Base-by-base conservation (phyloP, 2,329 filamentous ascomycete genomes). In the Massarina eburnea region DNA sequence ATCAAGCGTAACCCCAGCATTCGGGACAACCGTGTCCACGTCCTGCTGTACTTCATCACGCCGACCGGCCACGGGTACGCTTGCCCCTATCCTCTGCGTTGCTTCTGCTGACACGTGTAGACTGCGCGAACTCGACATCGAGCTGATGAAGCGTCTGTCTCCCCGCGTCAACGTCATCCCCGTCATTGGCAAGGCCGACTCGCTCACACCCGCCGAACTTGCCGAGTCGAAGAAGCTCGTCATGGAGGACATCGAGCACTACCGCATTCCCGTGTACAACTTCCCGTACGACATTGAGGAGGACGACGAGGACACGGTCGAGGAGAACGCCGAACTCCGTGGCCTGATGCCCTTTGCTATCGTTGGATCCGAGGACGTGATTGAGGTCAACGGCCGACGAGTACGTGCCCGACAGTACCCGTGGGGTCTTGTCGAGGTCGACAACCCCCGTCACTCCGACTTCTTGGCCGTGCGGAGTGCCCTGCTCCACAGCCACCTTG, bases 1-100 rank as follows among this genome's bases (percentile, higher is more conserved):
- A 99, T 99, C 82, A 99, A 99, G 89, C 94, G 94, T 91, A 99
- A 99, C 80, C 94, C 94, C 63, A 86, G 94, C 68, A 99, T 99
- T 87, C 87, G 94, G 70, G 94, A 99, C 78, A 97, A 99, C 79
- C 89, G 94, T 78, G 90, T 99, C 39, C 94, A 99, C 71, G 94
- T 91, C 60, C 85, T 99, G 72, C 86, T 99, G 66, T 99, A 99
- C 82, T 99, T 99, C 75, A 97, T 99, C 80, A 95, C 94, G 57
- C 94, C 94, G 38, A 99, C 94, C 52, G 94, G 94, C 66, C 91
- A 96, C 73, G 91, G 88, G 88, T 91, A 80, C 67, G 83, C 72
- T 33, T 17, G 14, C 30, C 29, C 21, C 18, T 26, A 29, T 27
- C 21, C 15, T 33, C 32, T 9, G 8, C 15, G 17, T 15, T 20